Base-by-base conservation (phyloP, 116 monocot species). In the Trichopus zeylanicus region DNA sequence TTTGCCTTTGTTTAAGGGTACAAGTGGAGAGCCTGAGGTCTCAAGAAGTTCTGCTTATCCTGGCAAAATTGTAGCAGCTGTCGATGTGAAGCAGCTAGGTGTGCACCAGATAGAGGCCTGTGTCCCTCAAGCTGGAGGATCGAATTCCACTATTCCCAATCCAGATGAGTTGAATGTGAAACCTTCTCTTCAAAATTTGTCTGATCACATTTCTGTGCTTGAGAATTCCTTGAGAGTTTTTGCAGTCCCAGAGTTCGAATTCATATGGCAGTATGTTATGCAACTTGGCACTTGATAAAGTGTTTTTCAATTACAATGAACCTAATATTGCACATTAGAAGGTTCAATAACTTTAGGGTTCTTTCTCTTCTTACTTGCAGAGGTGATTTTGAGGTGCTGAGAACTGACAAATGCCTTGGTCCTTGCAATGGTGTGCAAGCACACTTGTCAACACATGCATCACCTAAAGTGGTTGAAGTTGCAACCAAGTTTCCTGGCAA, bases 191-290 rank as follows among this genome's bases (percentile, higher is more conserved):
- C 46, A 74, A 56, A 34, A 18, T 1, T 63, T 72, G 52, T 59
- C 60, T 63, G 56, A 57, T 48, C 61, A 59, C 22, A 48, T 61
- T 34, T 73, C 72, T 35, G 24, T 48, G 15, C 52, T 57, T 49
- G 16, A 31, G 7, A 42, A 32, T 57, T 38, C 70, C 46, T 64
- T n/a, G 12, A 73, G 49, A 70, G 35, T 68, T 54, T 65, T 57
- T 33, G 76, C 56, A 62, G 60, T 97, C 60, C 97, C 97, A 29
- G 73, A 91, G 35, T 68, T 68, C 67, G 70, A 77, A 35, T 78
- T 46, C 57, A 82, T 91, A 51, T 97, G 97, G 97, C 72, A 87
- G 97, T 97, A 97, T 73, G 87, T 38, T 65, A 51, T 62, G n/a
- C n/a, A n/a, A 1, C 57, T 39, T 51, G 18, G 23, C 46, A 24